Evolutionary conservation across 208 protist species (phyloP).

Genomic region (Trypanosoma avium): DNA sequence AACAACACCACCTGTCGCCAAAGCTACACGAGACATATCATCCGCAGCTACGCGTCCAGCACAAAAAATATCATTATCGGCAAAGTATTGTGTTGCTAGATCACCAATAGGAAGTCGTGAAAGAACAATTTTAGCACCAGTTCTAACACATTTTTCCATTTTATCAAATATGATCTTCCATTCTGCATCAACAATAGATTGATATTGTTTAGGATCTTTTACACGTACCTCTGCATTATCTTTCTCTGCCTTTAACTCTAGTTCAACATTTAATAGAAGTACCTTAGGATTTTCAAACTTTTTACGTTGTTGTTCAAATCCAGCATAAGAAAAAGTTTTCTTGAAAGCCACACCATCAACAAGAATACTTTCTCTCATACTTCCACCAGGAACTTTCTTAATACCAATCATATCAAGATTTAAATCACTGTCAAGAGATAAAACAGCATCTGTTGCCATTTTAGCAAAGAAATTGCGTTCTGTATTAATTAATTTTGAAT

Average conservation of each 20-base stretch:
- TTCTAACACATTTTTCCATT: constrained; percentile 98
- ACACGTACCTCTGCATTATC: constrained; percentile 99
- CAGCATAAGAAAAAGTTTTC: constrained; percentile 99
- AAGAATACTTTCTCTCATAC: constrained; percentile 98
- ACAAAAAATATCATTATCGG: constrained; percentile 99
- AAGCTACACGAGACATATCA: constrained; percentile 94
- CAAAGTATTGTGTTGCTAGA: constrained; percentile 99
- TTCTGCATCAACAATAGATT: constrained; percentile 99
- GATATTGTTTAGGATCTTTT: constrained; percentile 98
- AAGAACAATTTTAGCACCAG: constrained; percentile 99
- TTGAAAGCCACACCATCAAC: constrained; percentile 99
- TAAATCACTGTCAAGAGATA: constrained; percentile 94
- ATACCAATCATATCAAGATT: constrained; percentile 99
- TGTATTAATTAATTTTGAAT: constrained; percentile 99
- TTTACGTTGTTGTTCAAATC: constrained; percentile 99
- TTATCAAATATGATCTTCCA: constrained; percentile 99
- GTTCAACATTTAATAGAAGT: constrained; percentile 99
- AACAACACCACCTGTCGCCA: constrained; percentile 96
- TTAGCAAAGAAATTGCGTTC: constrained; percentile 97
- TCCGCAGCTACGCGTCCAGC: constrained; percentile 98
- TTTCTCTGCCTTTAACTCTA: constrained; percentile 99
- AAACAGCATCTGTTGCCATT: constrained; percentile 99
- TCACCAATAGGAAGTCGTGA: constrained; percentile 99
- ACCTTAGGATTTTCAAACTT: constrained; percentile 98
- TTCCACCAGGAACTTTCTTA: constrained; percentile 99